Evolutionary conservation across 441 rosid genomes (phyloP), one percentile per base, ranked within the genome.

Genomic region (Cnidoscolus chayamansa): DNA sequence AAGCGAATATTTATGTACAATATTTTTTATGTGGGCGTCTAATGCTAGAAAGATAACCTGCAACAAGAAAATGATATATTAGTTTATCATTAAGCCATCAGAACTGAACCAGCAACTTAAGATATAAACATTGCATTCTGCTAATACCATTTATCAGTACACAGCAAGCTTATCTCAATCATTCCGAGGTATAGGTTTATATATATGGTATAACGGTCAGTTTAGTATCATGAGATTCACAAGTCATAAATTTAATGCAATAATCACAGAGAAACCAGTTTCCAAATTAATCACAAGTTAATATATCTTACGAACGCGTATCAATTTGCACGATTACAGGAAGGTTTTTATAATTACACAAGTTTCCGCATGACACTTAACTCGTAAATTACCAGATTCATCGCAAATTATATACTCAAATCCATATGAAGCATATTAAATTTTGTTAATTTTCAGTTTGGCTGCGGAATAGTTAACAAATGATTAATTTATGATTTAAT

Each of bases 11-110:
- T 86, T 75, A 65, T 60, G 70, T 4, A 72, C 89, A 65, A 92
- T 83, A 80, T 92, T 85, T 62, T 86, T 72, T 49, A 84, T 76
- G 72, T 69, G 86, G 17, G 51, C 76, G 77, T 92, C 89, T 9
- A 89, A 77, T 19, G 88, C 91, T 51, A 74, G 70, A 77, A 92
- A 89, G 67, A 92, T 84, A 75, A 92, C 84, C 93, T 89, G 92
- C 81, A 77, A 81, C 37, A 74, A 71, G 40, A 75, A 70, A 53
- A 72, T 30, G n/a, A 13, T 59, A 67, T 59, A 50, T 70, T 8
- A 56, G 15, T 59, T 62, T 59, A 45, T 70, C 6, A 56, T 35
- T 40, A 35, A 61, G 73, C 20, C 57, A 19, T 49, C 31, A 70
- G 49, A 16, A 9, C 2, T 25, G 25, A 2, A 76, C 25, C 7